Evolutionary conservation across 108 stramenopile genomes (phyloP).

Genomic region (Hondaea fermentalgiana): DNA sequence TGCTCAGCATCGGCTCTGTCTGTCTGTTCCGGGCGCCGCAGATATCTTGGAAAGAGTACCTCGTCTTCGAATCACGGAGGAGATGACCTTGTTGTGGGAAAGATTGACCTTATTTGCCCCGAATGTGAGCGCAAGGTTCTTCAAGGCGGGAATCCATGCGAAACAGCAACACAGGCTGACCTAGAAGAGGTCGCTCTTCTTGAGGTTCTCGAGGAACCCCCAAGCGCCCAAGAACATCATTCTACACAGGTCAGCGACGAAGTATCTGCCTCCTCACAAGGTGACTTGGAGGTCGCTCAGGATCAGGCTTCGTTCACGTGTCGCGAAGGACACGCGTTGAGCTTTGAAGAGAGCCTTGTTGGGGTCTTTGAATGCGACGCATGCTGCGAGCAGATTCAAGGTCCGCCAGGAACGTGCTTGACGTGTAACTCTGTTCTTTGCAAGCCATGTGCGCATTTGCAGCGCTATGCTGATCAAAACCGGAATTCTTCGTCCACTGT

Average conservation of each 20-base stretch:
- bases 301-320: neutral
- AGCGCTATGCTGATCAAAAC: neutral
- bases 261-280: too few relatives aligned
- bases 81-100: neutral
- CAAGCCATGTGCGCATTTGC: neutral
- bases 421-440: neutral
- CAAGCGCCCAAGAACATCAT: too few relatives aligned
- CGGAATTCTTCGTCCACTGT: neutral
- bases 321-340: neutral
- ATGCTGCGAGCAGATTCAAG: neutral
- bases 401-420: neutral
- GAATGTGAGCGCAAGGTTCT: constrained; percentile 1
- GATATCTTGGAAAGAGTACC: too few relatives aligned
- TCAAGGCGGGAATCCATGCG: neutral
- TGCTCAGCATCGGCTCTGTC: neutral
- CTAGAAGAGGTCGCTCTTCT: neutral
- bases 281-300: neutral
- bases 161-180: neutral
- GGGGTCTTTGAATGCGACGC: neutral
- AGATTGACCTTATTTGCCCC: neutral
- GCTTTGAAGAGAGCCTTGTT: neutral
- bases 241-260: too few relatives aligned
- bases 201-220: neutral
- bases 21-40: too few relatives aligned
- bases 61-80: too few relatives aligned